These are phyloP conservation scores for Trichoderma citrinoviride DNA, from an alignment of 2,329 filamentous ascomycete genomes.

Conservation along the genomic window DNA sequence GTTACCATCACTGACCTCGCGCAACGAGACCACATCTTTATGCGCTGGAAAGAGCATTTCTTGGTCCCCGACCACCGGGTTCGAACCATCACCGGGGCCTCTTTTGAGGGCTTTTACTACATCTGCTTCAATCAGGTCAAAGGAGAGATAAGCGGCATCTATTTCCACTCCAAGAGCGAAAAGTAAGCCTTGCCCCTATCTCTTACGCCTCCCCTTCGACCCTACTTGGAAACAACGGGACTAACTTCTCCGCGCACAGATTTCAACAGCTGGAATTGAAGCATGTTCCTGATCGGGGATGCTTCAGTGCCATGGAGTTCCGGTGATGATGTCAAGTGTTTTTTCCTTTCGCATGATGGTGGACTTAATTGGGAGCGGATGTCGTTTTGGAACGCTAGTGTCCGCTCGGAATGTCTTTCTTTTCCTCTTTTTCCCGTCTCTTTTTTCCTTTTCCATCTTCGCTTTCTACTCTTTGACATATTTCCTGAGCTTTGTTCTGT, in stretches of 20 bases:
- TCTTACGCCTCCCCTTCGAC: neutral
- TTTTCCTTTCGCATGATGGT: neutral
- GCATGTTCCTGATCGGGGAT: slow-evolving; percentile 81
- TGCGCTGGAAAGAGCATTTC: slow-evolving; percentile 99
- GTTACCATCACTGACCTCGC: slow-evolving; percentile 64
- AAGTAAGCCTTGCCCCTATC: slow-evolving; percentile 62
- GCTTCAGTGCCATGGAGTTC: slow-evolving; percentile 85
- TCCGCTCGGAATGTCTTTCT: neutral
- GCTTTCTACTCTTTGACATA: neutral
- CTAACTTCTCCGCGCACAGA: slow-evolving; percentile 42
- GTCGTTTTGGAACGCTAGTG: neutral
- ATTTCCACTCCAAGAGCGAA: slow-evolving; percentile 97
- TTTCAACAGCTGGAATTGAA: slow-evolving; percentile 92
- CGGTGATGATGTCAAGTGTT: slow-evolving; percentile 35
- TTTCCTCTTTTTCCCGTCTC: neutral
- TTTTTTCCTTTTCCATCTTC: neutral
- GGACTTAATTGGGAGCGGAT: neutral
- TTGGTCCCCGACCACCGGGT: slow-evolving; percentile 93
- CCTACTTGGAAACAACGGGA: neutral
- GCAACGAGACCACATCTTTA: slow-evolving; percentile 87
- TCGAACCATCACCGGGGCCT: slow-evolving; percentile 85
- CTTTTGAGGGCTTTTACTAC: slow-evolving; percentile 98
- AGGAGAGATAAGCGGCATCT: slow-evolving; percentile 87
- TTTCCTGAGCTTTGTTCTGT: neutral
- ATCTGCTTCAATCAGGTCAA: slow-evolving; percentile 95